A percentile compares a stretch with the other conserved stretches of the same genome.
Conservation (phyloP, 2,329 filamentous ascomycete genomes). For the Sclerotiophoma versabilis region DNA sequence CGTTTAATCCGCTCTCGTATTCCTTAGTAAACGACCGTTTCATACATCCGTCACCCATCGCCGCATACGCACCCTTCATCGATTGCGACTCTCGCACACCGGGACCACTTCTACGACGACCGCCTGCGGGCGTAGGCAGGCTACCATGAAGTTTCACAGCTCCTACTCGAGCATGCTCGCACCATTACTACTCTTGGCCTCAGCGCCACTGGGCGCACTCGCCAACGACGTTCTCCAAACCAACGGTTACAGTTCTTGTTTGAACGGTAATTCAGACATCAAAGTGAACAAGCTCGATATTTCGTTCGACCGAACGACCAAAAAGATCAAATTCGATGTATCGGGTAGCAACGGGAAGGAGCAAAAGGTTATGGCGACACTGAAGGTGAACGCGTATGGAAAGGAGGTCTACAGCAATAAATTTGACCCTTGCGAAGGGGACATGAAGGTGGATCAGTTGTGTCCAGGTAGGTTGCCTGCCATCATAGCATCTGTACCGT, state of each 20-base stretch:
- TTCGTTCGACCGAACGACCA: conserved; percentile 76
- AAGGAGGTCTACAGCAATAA: conserved; percentile 76
- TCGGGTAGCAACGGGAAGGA: conserved; percentile 74
- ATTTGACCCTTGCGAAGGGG: conserved; percentile 81
- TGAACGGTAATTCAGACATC: conserved; percentile 63
- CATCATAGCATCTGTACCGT: not conserved
- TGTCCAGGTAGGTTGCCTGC: conserved; percentile 74
- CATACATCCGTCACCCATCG: conserved; percentile 20
- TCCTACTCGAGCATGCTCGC: conserved; percentile 49
- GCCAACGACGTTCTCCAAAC: conserved; percentile 79
- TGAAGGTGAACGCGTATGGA: conserved; percentile 86
- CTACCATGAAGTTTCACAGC: conserved; percentile 44
- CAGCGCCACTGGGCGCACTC: conserved; percentile 58
- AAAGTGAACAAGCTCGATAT: conserved; percentile 78
- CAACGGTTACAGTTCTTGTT: conserved; percentile 78
- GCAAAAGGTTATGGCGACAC: conserved; percentile 80
- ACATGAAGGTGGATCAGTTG: conserved; percentile 72
- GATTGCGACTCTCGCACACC: conserved; percentile 1
- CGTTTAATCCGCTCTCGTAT: conserved; percentile 38
- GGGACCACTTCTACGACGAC: conserved; percentile 11
- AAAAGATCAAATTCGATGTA: conserved; percentile 80
- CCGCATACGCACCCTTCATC: conserved; percentile 6
- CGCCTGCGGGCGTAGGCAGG: conserved; percentile 42
- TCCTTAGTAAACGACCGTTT: conserved; percentile 14
- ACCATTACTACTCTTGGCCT: conserved; percentile 47